Conservation (phyloP, 2,329 filamentous ascomycete genomes). For the Clarireedia paspali region DNA sequence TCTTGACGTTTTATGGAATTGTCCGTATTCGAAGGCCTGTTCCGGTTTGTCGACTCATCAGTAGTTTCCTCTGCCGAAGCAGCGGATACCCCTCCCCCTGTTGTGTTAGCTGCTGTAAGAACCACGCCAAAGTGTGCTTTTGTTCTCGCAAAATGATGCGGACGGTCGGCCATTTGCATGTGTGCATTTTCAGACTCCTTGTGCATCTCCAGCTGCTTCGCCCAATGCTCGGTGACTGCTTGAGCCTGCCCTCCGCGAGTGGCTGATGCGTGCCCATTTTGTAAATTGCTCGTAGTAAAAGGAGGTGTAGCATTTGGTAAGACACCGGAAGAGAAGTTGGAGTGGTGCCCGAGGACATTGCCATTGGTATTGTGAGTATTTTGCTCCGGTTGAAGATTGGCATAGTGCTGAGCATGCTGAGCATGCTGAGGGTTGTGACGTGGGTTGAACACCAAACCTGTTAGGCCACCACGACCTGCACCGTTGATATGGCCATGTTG, state of each 20-base stretch:
- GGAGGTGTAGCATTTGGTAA: constrained; percentile 54
- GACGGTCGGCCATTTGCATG: constrained; percentile 60
- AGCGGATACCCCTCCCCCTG: constrained; percentile 16
- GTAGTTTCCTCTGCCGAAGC: constrained; percentile 38
- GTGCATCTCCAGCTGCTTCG: constrained; percentile 73
- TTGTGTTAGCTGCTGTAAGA: constrained; percentile 43
- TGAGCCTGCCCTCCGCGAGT: constrained; percentile 44
- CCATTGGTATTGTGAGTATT: constrained; percentile 46
- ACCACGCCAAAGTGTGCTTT: constrained; percentile 65
- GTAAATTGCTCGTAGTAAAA: constrained; percentile 45
- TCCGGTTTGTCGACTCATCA: constrained; percentile 46
- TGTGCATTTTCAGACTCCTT: constrained; percentile 68
- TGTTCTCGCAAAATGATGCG: constrained; percentile 62
- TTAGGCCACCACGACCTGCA: constrained; percentile 50
- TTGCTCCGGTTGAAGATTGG: constrained; percentile 52
- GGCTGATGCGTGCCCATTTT: constrained; percentile 47
- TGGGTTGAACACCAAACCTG: constrained; percentile 64
- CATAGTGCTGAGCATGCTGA: constrained; percentile 56
- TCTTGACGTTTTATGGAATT: constrained; percentile 64
- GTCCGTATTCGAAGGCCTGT: constrained; percentile 55
- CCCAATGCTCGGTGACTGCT: constrained; percentile 66
- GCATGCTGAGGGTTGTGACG: constrained; percentile 46
- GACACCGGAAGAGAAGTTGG: constrained; percentile 54
- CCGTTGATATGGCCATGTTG: constrained; percentile 73
- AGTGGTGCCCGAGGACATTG: constrained; percentile 46